Evolutionary conservation across 768 basidiomycete genomes (phyloP).

Genomic region (Mycena vitilis): DNA sequence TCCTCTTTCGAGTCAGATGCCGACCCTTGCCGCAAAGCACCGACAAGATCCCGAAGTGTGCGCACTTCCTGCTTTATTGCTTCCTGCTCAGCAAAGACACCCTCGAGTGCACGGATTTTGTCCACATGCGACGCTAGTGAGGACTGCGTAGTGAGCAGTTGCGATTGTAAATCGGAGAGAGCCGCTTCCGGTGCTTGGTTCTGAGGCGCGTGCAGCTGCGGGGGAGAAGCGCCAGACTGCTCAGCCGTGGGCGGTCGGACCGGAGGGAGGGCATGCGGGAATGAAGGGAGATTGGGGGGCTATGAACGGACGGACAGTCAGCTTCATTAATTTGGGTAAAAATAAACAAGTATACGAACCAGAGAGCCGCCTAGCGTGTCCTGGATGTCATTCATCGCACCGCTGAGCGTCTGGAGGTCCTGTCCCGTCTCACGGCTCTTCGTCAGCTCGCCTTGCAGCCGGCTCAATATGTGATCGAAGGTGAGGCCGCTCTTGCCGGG

Average conservation of each 20-base stretch:
- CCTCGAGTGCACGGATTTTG: slow-evolving; percentile 85
- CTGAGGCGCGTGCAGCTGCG: slow-evolving; percentile 39
- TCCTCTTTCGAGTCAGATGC: slow-evolving; percentile 34
- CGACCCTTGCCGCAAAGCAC: slow-evolving; percentile 31
- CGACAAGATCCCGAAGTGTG: slow-evolving; percentile 73
- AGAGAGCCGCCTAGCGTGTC: slow-evolving; percentile 88
- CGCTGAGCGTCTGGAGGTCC: slow-evolving; percentile 82
- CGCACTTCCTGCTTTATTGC: slow-evolving; percentile 82
- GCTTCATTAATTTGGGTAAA: slow-evolving; percentile 25
- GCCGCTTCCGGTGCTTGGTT: slow-evolving; percentile 41
- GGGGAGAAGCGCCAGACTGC: slow-evolving; percentile 32
- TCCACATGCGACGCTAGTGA: slow-evolving; percentile 84
- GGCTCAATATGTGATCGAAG: slow-evolving; percentile 91
- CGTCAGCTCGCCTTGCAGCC: slow-evolving; percentile 93
- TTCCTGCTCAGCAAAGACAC: slow-evolving; percentile 86
- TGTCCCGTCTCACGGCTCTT: slow-evolving; percentile 94
- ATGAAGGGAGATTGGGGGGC: slow-evolving; percentile 72
- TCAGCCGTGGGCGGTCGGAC: slow-evolving; percentile 59
- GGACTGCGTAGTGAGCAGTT: slow-evolving; percentile 86
- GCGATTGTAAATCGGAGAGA: slow-evolving; percentile 76
- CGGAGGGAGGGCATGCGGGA: slow-evolving; percentile 74
- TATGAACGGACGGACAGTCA: slow-evolving; percentile 46
- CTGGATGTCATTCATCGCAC: slow-evolving; percentile 90
- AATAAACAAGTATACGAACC: slow-evolving; percentile 65
- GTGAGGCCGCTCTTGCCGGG: slow-evolving; percentile 89